Conservation (phyloP, 2,329 filamentous ascomycete species). For the Aspergillus nomiae region DNA sequence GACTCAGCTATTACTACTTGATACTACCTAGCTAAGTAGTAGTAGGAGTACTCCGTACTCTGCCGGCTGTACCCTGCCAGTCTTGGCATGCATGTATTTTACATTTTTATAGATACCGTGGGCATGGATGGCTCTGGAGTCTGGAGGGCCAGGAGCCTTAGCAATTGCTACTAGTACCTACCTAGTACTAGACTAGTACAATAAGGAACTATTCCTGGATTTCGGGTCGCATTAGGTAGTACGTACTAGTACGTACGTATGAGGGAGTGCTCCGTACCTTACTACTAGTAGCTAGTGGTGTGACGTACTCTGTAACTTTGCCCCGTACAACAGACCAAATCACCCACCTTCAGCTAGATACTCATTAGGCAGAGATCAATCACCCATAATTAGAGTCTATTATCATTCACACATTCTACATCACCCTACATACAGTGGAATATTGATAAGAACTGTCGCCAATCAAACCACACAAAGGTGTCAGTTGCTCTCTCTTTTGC, state of each 20-base stretch:
- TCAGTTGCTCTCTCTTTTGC: not conserved
- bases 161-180: not conserved
- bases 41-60: no score
- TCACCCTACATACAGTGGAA: not conserved
- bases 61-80: not conserved
- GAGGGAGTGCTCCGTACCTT: not conserved
- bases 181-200: not conserved
- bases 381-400: not conserved
- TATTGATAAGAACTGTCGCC: not conserved
- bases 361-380: conserved; percentile 1
- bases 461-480: not conserved
- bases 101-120: not conserved
- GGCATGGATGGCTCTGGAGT: no score
- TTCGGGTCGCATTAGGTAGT: no score
- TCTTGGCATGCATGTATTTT: not conserved
- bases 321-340: not conserved
- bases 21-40: no score
- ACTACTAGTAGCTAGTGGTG: not conserved
- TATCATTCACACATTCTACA: not conserved
- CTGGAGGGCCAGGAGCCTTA: no score
- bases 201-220: no score
- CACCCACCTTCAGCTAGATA: not conserved
- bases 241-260: not conserved
- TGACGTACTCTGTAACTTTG: not conserved
- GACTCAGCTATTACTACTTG: no score